Conservation (phyloP, 106 monocot species). For the Dioscorea dumetorum region DNA sequence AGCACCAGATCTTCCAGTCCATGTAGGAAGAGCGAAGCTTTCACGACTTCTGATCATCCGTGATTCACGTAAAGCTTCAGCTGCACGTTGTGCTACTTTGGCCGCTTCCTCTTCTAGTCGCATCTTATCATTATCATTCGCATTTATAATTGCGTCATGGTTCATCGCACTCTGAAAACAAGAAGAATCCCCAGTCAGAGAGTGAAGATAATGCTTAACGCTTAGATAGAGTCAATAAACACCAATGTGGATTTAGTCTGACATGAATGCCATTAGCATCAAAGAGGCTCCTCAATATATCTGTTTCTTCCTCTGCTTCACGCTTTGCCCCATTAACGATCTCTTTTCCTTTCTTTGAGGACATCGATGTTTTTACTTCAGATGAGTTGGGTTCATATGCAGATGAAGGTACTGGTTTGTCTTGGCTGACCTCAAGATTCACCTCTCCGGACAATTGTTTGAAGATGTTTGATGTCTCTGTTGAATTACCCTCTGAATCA, state of each 20-base stretch:
- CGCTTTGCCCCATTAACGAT: slow-evolving; percentile 7
- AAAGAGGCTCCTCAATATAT: slow-evolving; percentile 67
- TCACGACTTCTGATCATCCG: slow-evolving; percentile 65
- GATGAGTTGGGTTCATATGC: neutral
- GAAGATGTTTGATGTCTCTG: slow-evolving; percentile 90
- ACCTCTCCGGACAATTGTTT: slow-evolving; percentile 63
- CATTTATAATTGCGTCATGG: slow-evolving; percentile 90
- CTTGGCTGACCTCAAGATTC: slow-evolving; percentile 29
- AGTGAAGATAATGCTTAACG: too few species aligned
- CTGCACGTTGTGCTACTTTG: slow-evolving; percentile 78
- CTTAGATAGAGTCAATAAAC: too few species aligned
- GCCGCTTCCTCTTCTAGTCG: slow-evolving; percentile 79
- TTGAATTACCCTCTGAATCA: slow-evolving; percentile 36
- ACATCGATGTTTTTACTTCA: slow-evolving; percentile 5
- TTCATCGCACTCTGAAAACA: slow-evolving; percentile 76
- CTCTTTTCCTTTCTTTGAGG: slow-evolving; percentile 21
- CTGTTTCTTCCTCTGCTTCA: slow-evolving; percentile 39
- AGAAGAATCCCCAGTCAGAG: neutral
- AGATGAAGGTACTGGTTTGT: neutral
- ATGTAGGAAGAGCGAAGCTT: slow-evolving; percentile 77
- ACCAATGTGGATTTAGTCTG: slow-evolving; percentile 6
- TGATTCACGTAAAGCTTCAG: slow-evolving; percentile 83
- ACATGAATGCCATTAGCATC: slow-evolving; percentile 87
- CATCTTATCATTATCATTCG: slow-evolving; percentile 62
- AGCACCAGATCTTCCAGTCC: slow-evolving; percentile 84